A percentile compares a stretch with the other conserved stretches of the same genome.
Evolutionary conservation across 768 basidiomycete genomes (phyloP).

Genomic region (Kwoniella sp.): DNA sequence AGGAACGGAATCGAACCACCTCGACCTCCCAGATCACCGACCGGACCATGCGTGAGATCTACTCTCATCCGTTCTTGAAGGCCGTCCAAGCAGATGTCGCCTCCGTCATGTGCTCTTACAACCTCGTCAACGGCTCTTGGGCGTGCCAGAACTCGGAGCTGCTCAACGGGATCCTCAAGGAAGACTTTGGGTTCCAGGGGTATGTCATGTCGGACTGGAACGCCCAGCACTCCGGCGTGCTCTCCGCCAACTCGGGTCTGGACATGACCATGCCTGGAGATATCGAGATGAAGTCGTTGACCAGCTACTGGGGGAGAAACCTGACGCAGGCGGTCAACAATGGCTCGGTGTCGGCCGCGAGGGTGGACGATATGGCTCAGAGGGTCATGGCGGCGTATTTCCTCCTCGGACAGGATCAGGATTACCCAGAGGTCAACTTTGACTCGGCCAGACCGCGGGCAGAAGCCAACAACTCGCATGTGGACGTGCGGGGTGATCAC

Average conservation of each 20-base stretch:
- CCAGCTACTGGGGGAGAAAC: slow-evolving; percentile 62
- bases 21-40: slow-evolving; percentile 67
- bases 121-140: slow-evolving; percentile 49
- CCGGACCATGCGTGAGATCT: slow-evolving; percentile 57
- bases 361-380: slow-evolving; percentile 62
- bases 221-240: slow-evolving; percentile 42
- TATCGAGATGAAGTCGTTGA: slow-evolving; percentile 35
- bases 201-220: slow-evolving; percentile 48
- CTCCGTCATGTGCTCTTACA: slow-evolving; percentile 54
- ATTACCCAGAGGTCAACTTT: slow-evolving; percentile 68
- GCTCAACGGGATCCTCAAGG: slow-evolving; percentile 50
- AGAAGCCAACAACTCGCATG: slow-evolving; percentile 46
- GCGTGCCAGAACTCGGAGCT: slow-evolving; percentile 48
- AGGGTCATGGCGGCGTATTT: slow-evolving; percentile 60
- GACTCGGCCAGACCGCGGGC: slow-evolving; percentile 52
- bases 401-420: slow-evolving; percentile 47
- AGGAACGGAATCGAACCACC: slow-evolving; percentile 52
- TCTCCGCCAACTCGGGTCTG: slow-evolving; percentile 34
- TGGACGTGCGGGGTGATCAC: slow-evolving; percentile 65
- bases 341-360: slow-evolving; percentile 59
- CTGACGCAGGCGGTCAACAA: slow-evolving; percentile 67
- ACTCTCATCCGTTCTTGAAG: slow-evolving; percentile 52
- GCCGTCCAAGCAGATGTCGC: slow-evolving; percentile 65
- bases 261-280: slow-evolving; percentile 53
- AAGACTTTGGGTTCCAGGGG: slow-evolving; percentile 51